A percentile compares a stretch with the other conserved stretches of the same genome.
phyloP scores from a whole-genome alignment of 345 rosid species.

The Hibiscus syriacus region DNA sequence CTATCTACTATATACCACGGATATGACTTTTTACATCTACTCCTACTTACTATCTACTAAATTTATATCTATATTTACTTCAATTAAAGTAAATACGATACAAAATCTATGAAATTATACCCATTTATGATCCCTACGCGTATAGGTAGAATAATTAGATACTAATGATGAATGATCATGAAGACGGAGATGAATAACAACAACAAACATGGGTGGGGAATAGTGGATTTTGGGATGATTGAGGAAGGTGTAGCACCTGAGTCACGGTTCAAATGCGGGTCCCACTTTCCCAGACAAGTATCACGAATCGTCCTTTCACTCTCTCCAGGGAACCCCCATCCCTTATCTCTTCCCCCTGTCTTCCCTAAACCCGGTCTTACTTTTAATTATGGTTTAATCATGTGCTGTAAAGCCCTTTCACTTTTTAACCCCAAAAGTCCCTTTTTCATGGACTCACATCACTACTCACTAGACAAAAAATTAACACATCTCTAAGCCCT shows the following conservation, averaged over 20 bases:
- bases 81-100: no score
- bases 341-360: conserved; percentile 5
- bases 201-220: no score
- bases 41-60: no score
- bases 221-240: background rate
- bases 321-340: conserved; percentile 29
- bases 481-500: no score
- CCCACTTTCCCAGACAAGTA: conserved; percentile 28
- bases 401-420: conserved; percentile 28
- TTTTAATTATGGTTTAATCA: conserved; percentile 43
- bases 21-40: no score
- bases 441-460: background rate
- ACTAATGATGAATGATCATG: no score
- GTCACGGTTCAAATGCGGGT: conserved; percentile 10
- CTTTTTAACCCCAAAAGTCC: conserved; percentile 12
- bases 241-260: conserved; percentile 23
- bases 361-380: conserved; percentile 28
- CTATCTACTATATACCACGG: no score
- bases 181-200: no score
- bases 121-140: no score
- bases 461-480: background rate
- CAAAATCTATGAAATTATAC: no score
- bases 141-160: no score
- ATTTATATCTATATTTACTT: no score
- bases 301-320: conserved; percentile 61